Percentiles rank a stretch among this genome's conserved stretches.
Evolutionary conservation across 441 rosid genomes (phyloP).

Genomic region (Pelargonium cotyledonis): DNA sequence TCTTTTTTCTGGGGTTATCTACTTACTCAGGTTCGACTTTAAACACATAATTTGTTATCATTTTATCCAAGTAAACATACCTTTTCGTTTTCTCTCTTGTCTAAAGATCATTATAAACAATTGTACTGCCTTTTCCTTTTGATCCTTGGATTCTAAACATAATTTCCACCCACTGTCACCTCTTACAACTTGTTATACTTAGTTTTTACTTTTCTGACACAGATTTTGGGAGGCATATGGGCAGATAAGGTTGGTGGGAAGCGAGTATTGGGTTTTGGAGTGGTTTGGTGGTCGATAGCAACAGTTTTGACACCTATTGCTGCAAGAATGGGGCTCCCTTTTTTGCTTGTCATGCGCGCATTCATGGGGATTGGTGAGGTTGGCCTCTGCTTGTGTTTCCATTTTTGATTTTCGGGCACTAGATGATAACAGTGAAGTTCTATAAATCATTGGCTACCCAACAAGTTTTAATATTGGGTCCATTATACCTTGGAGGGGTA

Average conservation of each 20-base stretch:
- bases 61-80: background rate
- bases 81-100: too few relatives aligned
- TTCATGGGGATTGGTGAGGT: constrained; percentile 99
- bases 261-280: constrained; percentile 89
- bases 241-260: constrained; percentile 96
- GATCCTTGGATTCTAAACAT: background rate
- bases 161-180: background rate
- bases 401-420: background rate
- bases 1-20: constrained; percentile 99
- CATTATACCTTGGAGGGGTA: background rate
- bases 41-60: background rate
- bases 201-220: constrained; percentile 20
- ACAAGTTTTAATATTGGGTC: background rate
- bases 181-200: constrained; percentile 4
- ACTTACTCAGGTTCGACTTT: constrained; percentile 69
- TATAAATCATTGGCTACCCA: too few relatives aligned
- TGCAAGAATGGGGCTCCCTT: constrained; percentile 83
- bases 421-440: background rate
- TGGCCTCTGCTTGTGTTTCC: constrained; percentile 20
- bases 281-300: constrained; percentile 93
- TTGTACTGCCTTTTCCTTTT: background rate
- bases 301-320: constrained; percentile 95
- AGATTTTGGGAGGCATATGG: constrained; percentile 96
- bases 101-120: too few relatives aligned
- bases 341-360: constrained; percentile 83